Percentiles rank a stretch among this genome's conserved stretches.
Conservation (phyloP, 2,329 filamentous ascomycete species). For the Ceratocystis destructans region DNA sequence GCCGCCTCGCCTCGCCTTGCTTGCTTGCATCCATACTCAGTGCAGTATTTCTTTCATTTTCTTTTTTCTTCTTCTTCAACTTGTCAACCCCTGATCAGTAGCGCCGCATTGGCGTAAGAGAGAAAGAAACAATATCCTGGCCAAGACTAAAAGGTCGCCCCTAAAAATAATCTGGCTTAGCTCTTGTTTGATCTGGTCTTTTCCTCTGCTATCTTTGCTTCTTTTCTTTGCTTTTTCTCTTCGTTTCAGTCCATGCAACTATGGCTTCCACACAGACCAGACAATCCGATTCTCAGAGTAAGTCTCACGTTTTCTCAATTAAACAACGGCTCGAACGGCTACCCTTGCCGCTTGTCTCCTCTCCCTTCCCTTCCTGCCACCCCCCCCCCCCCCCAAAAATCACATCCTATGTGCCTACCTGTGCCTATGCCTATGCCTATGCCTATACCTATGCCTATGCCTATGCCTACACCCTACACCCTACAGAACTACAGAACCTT, state of each 20-base stretch:
- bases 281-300: conserved; percentile 17
- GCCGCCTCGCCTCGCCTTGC: not conserved
- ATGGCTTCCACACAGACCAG: conserved; percentile 11
- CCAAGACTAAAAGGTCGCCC: not conserved
- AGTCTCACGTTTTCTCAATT: conserved; percentile 12
- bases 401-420: not conserved
- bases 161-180: not conserved
- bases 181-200: not conserved
- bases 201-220: not conserved
- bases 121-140: not conserved
- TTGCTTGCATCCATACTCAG: not conserved
- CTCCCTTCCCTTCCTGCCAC: not conserved
- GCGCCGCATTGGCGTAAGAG: conserved; percentile 5
- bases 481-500: conserved; percentile 9
- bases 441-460: too few relatives aligned
- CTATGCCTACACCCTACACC: not conserved
- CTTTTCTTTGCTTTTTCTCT: not conserved
- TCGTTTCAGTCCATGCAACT: conserved; percentile 6
- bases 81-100: not conserved
- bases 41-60: not conserved
- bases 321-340: conserved; percentile 10
- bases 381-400: not conserved
- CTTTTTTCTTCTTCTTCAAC: not conserved
- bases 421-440: not conserved
- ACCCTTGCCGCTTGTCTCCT: conserved; percentile 14